These are phyloP conservation scores for Ascochyta pisi DNA, from an alignment of 2,329 filamentous ascomycete genomes.

Conservation along the genomic window DNA sequence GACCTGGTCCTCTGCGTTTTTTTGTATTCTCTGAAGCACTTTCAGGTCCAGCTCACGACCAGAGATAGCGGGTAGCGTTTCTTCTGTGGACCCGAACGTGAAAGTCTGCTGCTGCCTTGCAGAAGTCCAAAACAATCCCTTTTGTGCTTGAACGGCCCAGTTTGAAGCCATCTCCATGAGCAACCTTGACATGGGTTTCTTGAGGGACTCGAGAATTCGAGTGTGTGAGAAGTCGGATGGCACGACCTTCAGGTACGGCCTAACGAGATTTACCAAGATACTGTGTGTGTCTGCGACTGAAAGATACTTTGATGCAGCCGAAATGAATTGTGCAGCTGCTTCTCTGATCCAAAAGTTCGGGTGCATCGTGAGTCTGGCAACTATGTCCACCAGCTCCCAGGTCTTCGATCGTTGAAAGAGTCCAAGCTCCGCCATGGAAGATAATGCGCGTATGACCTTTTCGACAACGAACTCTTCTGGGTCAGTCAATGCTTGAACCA, in stretches of 20 bases:
- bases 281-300: slow-evolving; percentile 83
- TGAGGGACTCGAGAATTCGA: slow-evolving; percentile 79
- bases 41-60: slow-evolving; percentile 64
- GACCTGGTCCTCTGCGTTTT: slow-evolving; percentile 91
- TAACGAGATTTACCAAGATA: slow-evolving; percentile 79
- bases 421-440: slow-evolving; percentile 85
- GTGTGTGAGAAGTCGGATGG: slow-evolving; percentile 74
- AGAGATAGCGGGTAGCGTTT: slow-evolving; percentile 60
- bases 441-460: slow-evolving; percentile 84
- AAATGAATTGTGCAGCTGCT: slow-evolving; percentile 82
- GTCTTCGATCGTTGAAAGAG: slow-evolving; percentile 82
- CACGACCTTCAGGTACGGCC: slow-evolving; percentile 79
- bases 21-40: slow-evolving; percentile 68
- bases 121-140: slow-evolving; percentile 86
- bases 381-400: slow-evolving; percentile 86
- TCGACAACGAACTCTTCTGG: slow-evolving; percentile 94
- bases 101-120: slow-evolving; percentile 74
- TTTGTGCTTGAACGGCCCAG: slow-evolving; percentile 84
- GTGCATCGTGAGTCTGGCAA: slow-evolving; percentile 87
- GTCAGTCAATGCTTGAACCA: slow-evolving; percentile 93
- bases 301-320: slow-evolving; percentile 76
- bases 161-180: slow-evolving; percentile 84
- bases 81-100: slow-evolving; percentile 67
- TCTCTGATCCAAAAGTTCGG: slow-evolving; percentile 96
- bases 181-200: slow-evolving; percentile 77